Percentiles rank a stretch among this genome's conserved stretches.
Evolutionary conservation across 2,329 filamentous ascomycete species (phyloP).

Genomic region (Botrytis squamosa): DNA sequence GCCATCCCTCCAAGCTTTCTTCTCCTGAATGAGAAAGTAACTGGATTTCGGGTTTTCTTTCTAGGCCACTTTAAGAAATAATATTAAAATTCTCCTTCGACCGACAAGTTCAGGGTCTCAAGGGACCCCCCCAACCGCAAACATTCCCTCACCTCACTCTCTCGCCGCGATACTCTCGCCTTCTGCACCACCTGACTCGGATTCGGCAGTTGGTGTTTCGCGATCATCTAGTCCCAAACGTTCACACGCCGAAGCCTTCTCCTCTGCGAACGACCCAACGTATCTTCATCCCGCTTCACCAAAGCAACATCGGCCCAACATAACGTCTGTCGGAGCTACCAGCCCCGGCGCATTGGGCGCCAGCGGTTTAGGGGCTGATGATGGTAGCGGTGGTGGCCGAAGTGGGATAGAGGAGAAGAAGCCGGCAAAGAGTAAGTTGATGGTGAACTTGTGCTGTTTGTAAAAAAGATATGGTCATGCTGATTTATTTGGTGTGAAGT

Average conservation of each 20-base stretch:
- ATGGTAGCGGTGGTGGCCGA: constrained; percentile 34
- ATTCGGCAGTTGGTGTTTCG: constrained; percentile 29
- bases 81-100: neutral
- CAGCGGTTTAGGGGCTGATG: constrained; percentile 37
- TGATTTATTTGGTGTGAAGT: constrained; percentile 40
- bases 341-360: constrained; percentile 30
- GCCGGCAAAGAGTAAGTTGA: constrained; percentile 30
- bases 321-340: constrained; percentile 30
- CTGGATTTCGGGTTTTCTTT: constrained; percentile 4
- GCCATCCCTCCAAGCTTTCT: constrained; percentile 3
- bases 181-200: constrained; percentile 31
- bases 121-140: constrained; percentile 37
- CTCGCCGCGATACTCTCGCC: constrained; percentile 41
- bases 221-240: constrained; percentile 38
- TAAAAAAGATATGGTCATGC: neutral
- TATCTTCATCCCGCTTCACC: constrained; percentile 39
- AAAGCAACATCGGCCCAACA: constrained; percentile 30
- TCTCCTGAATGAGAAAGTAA: constrained; percentile 19
- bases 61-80: constrained; percentile 19
- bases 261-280: constrained; percentile 30
- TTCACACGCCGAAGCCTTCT: constrained; percentile 39
- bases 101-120: constrained; percentile 29
- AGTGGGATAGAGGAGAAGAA: constrained; percentile 45
- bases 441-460: neutral
- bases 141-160: constrained; percentile 40